Evolutionary conservation across 495 filamentous ascomycete genomes (phyloP).

Genomic region (Aspergillus haitiensis): DNA sequence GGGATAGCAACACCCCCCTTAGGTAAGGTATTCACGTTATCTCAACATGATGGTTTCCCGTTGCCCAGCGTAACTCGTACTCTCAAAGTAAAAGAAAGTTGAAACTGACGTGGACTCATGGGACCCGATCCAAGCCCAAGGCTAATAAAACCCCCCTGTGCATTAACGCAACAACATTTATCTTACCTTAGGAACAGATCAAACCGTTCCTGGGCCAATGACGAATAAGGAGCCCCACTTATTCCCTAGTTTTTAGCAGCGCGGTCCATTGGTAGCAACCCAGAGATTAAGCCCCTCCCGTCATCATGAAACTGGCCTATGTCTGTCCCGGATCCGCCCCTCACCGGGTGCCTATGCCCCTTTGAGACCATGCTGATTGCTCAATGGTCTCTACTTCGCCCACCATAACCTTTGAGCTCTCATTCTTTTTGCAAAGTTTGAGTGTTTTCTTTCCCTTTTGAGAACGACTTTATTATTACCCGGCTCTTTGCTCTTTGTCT

Average conservation of each 20-base stretch:
- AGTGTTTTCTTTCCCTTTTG: no score
- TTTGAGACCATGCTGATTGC: slow-evolving; percentile 13
- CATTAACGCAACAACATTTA: slow-evolving; percentile 19
- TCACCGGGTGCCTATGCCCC: slow-evolving; percentile 6
- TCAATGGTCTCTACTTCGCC: slow-evolving; percentile 17
- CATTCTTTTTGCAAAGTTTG: no score
- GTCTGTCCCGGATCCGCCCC: slow-evolving; percentile 13
- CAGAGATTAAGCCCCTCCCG: slow-evolving; percentile 16
- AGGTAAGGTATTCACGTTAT: not conserved
- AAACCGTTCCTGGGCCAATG: slow-evolving; percentile 11
- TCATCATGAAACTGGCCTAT: slow-evolving; percentile 26
- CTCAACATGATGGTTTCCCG: not conserved
- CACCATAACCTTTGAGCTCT: slow-evolving; percentile 7
- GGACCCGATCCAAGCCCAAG: slow-evolving; percentile 16
- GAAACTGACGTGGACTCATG: slow-evolving; percentile 26
- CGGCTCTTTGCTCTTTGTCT: no score
- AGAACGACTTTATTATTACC: no score
- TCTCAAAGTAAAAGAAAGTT: slow-evolving; percentile 16
- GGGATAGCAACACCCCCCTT: no score
- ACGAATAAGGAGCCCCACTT: not conserved
- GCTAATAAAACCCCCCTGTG: slow-evolving; percentile 20
- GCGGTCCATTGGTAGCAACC: slow-evolving; percentile 16
- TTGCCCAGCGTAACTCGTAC: no score
- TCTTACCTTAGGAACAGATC: slow-evolving; percentile 22
- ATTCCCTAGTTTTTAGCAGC: slow-evolving; percentile 7